Conservation (phyloP, 148 eudicot genomes). For the Rhododendron molle region DNA sequence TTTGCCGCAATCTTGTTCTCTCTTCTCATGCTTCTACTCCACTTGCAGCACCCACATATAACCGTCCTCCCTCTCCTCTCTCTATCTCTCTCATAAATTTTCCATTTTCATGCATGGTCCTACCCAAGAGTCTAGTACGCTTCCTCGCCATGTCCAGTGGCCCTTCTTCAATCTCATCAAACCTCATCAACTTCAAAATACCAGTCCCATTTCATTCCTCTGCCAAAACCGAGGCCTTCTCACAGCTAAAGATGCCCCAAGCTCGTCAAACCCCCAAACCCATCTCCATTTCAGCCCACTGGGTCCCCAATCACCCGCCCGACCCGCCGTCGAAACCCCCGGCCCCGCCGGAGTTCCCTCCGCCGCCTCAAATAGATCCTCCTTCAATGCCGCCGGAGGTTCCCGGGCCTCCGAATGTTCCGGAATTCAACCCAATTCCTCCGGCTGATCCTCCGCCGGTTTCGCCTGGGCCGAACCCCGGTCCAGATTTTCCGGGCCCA, state of each 20-base stretch:
- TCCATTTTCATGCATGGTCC: neutral
- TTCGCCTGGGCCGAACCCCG: conserved; percentile 14
- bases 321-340: neutral
- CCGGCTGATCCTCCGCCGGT: conserved; percentile 30
- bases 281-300: neutral
- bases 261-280: neutral
- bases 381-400: conserved; percentile 17
- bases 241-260: neutral
- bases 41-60: too few species aligned
- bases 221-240: neutral
- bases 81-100: neutral
- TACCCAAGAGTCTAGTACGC: too few species aligned
- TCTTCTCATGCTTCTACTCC: neutral
- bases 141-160: too few species aligned
- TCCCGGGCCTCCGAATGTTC: conserved; percentile 23
- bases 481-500: conserved; percentile 34
- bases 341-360: neutral
- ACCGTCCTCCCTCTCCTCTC: neutral
- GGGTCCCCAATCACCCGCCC: neutral
- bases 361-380: neutral
- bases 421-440: conserved; percentile 29
- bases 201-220: neutral
- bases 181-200: neutral
- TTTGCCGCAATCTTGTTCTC: neutral
- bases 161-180: neutral